A percentile compares a stretch with the other conserved stretches of the same genome.
These are phyloP conservation scores for Xylaria sp. DNA, from an alignment of 2,329 filamentous ascomycete genomes.

Conservation along the genomic window DNA sequence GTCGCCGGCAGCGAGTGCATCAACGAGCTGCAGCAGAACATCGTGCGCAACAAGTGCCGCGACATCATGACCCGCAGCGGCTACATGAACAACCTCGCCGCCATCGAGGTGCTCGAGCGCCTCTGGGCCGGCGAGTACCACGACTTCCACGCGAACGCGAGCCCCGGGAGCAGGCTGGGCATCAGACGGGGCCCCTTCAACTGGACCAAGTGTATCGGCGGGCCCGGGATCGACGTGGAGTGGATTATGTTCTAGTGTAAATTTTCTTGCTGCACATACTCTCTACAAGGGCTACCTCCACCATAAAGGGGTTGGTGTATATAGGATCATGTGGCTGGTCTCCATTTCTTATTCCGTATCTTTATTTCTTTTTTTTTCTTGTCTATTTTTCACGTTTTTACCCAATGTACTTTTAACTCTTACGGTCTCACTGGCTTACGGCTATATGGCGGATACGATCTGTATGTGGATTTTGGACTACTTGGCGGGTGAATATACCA, in stretches of 20 bases:
- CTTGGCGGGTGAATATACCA: constrained; percentile 21
- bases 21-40: constrained; percentile 74
- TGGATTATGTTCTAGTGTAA: constrained; percentile 66
- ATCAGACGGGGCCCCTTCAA: constrained; percentile 55
- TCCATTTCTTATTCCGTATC: constrained; percentile 7
- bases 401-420: constrained; percentile 25
- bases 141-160: constrained; percentile 39
- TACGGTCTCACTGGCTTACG: constrained; percentile 20
- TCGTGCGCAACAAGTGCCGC: constrained; percentile 78
- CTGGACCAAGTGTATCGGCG: constrained; percentile 61
- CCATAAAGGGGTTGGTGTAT: constrained; percentile 14
- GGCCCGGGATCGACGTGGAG: constrained; percentile 60
- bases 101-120: constrained; percentile 81
- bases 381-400: constrained; percentile 3
- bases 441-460: constrained; percentile 25
- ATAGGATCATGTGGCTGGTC: constrained; percentile 10
- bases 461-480: constrained; percentile 10
- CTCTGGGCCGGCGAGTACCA: constrained; percentile 69
- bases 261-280: constrained; percentile 10
- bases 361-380: constrained; percentile 8
- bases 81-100: constrained; percentile 90
- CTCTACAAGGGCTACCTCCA: constrained; percentile 15
- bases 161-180: constrained; percentile 40
- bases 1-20: constrained; percentile 89
- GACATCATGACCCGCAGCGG: constrained; percentile 88